Conservation (phyloP, 768 basidiomycete species). For the Leucocoprinus leucothites region DNA sequence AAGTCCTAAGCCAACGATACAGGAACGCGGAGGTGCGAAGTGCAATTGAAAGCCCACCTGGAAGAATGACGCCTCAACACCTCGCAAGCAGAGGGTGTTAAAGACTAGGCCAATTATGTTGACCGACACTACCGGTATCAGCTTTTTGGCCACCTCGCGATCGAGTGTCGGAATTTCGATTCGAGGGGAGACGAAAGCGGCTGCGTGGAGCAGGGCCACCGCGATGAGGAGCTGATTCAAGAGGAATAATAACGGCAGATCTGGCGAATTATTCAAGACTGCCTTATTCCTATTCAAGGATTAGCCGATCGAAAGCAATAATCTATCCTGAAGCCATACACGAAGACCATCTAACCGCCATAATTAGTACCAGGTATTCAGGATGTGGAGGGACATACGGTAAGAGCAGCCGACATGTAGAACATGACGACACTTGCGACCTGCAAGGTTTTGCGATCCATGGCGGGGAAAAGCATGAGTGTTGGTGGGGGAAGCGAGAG, state of each 20-base stretch:
- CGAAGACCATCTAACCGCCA: conserved; percentile 45
- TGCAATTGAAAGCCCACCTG: conserved; percentile 41
- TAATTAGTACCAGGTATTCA: neutral
- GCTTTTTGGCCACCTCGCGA: conserved; percentile 49
- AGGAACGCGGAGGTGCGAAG: neutral
- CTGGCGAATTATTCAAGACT: conserved; percentile 63
- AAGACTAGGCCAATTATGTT: conserved; percentile 77
- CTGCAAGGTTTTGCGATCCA: conserved; percentile 38
- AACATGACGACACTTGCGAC: conserved; percentile 73
- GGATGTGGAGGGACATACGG: conserved; percentile 44
- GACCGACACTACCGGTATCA: conserved; percentile 60
- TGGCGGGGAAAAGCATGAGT: conserved; percentile 26
- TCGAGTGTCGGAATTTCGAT: conserved; percentile 60
- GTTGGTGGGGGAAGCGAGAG: conserved; percentile 6
- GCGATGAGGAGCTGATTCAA: conserved; percentile 67
- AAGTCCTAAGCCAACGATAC: neutral
- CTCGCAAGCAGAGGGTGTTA: conserved; percentile 75
- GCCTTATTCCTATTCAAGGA: conserved; percentile 61
- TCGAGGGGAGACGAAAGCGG: conserved; percentile 42
- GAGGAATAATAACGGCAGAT: conserved; percentile 66
- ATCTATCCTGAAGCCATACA: conserved; percentile 26
- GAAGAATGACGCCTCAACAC: conserved; percentile 80
- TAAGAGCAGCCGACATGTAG: conserved; percentile 74
- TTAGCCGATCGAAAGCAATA: conserved; percentile 10
- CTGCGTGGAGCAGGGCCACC: conserved; percentile 57